A percentile compares a stretch with the other conserved stretches of the same genome.
Evolutionary conservation across 2,329 filamentous ascomycete genomes (phyloP).

Genomic region (Sclerotinia subarctica): DNA sequence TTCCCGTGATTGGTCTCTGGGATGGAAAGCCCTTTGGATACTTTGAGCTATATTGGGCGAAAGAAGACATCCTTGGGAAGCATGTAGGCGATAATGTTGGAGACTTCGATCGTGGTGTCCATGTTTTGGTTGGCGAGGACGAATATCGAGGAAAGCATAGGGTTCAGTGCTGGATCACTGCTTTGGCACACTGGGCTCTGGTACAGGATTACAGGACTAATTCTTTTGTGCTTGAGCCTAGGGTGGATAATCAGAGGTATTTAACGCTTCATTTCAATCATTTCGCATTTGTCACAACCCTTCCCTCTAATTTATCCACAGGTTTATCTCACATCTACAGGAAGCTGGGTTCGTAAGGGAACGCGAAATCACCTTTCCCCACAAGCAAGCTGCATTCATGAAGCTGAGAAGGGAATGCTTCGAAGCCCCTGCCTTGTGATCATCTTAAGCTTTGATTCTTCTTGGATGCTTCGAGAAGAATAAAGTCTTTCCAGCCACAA

Average conservation of each 20-base stretch:
- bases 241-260: slow-evolving; percentile 87
- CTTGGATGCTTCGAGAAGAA: background rate
- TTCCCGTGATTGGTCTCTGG: slow-evolving; percentile 91
- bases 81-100: slow-evolving; percentile 64
- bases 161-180: slow-evolving; percentile 77
- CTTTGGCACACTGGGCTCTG: slow-evolving; percentile 83
- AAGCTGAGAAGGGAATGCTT: slow-evolving; percentile 76
- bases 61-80: slow-evolving; percentile 77
- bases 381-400: slow-evolving; percentile 89
- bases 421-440: slow-evolving; percentile 58
- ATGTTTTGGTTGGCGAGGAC: slow-evolving; percentile 86
- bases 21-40: slow-evolving; percentile 94
- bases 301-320: slow-evolving; percentile 36
- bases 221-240: slow-evolving; percentile 80
- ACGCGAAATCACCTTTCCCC: slow-evolving; percentile 79
- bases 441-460: background rate
- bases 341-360: slow-evolving; percentile 80
- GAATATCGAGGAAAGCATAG: slow-evolving; percentile 79
- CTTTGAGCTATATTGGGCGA: slow-evolving; percentile 98
- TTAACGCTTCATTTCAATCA: slow-evolving; percentile 36
- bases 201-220: slow-evolving; percentile 76
- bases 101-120: slow-evolving; percentile 85
- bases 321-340: slow-evolving; percentile 66
- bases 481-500: background rate
- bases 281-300: background rate